Base-by-base conservation (phyloP, 495 filamentous ascomycete genomes). In the Aspergillus kassunensis region DNA sequence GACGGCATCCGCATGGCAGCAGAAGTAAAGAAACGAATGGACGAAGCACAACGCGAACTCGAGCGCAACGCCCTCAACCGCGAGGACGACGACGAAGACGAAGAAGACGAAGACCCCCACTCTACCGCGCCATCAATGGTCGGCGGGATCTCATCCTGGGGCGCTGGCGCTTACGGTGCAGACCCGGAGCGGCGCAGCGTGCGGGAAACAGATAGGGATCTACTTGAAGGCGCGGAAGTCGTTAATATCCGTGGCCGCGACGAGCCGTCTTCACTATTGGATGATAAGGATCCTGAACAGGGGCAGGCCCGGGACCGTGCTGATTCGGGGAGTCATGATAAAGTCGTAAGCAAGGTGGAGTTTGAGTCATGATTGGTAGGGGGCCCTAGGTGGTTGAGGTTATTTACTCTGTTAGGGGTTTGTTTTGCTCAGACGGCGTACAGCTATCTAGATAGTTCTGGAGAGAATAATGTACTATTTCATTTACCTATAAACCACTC, bases 1-100 rank as follows among this genome's bases (percentile, higher is more conserved):
- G 93, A 98, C 61, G 93, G 93, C 23, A 96, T 97, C 81, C 82
- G 91, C 30, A 91, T 97, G 43, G 95, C 93, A 0, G 86, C 83
- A 6, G 93, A 98, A 71, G 91, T 97, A 29, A 79, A 86, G 56
- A 80, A 91, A 53, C 73, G 91, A 15, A 93, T 97, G 85, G 93
- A 98, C 60, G 93, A 97, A 60, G 90, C 89, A 30, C 90, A 95
- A 65, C 73, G 73, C 16, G 90, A 95, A 53, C 70, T 95, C 41
- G 90, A 93, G 64, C 84, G 83, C 68, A 91, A 87, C 53, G 88
- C 85, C 3, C 59, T 85, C 27, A 81, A 80, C 51, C 78, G 81
- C 12, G 82, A 87, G 3, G 89, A 89, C 0, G 89, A 91, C 0
- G 89, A 91, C 0, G 89, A 92, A 1, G 88, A 89, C 0, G 86